A percentile compares a stretch with the other conserved stretches of the same genome.
phyloP scores from a whole-genome alignment of 75 land plant genomes.

The Sequoia sempervirens region DNA sequence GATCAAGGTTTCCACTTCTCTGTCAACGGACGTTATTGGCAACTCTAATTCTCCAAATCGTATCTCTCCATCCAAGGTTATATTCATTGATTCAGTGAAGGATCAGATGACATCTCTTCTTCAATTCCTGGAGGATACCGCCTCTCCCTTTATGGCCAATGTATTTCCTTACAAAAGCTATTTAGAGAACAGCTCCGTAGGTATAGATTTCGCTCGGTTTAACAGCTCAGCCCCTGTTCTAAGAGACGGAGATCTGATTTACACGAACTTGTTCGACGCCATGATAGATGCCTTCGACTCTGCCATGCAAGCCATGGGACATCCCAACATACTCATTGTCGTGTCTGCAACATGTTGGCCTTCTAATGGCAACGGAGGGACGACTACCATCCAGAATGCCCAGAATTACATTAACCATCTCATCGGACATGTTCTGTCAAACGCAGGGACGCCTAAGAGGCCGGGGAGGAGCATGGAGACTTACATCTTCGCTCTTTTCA shows the following conservation, averaged over 20 bases:
- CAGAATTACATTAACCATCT: slow-evolving; percentile 28
- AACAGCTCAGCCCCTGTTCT: slow-evolving; percentile 4
- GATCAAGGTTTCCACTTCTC: no score
- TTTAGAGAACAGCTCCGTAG: slow-evolving; percentile 4
- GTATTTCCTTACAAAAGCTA: no score
- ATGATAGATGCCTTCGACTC: slow-evolving; percentile 29
- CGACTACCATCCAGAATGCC: slow-evolving; percentile 32
- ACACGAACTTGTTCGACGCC: not conserved
- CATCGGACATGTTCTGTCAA: slow-evolving; percentile 13
- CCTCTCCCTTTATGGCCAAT: not conserved
- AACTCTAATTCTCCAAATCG: no score
- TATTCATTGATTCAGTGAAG: no score
- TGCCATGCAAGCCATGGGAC: slow-evolving; percentile 25
- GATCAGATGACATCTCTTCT: no score
- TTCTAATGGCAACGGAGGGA: slow-evolving; percentile 20
- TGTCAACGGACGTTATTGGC: no score
- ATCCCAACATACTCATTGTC: slow-evolving; percentile 13
- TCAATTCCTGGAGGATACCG: no score
- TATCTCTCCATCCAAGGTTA: no score
- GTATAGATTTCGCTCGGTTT: slow-evolving; percentile 22
- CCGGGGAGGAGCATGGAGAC: slow-evolving; percentile 8
- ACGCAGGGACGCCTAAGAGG: slow-evolving; percentile 31
- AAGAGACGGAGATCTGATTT: slow-evolving; percentile 15
- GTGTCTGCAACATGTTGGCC: slow-evolving; percentile 57
- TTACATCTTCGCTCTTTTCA: slow-evolving; percentile 47